Percentiles rank a stretch among this genome's conserved stretches.
These are phyloP conservation scores for Diaporthe sp. DNA, from an alignment of 2,329 filamentous ascomycete species.

Conservation along the genomic window DNA sequence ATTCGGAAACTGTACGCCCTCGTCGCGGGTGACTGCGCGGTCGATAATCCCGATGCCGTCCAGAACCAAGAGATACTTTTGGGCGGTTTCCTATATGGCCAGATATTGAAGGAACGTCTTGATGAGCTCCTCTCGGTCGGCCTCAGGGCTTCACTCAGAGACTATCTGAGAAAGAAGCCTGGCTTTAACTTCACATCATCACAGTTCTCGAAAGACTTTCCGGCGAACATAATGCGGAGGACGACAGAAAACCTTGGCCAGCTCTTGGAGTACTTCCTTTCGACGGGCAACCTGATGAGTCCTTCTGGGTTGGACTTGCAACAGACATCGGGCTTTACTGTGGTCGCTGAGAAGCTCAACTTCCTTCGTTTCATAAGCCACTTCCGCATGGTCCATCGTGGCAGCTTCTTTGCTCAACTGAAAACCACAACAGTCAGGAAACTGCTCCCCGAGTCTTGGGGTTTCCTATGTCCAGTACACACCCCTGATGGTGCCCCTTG, in stretches of 20 bases:
- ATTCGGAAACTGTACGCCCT: conserved; percentile 94
- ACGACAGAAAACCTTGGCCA: conserved; percentile 92
- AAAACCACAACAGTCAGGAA: conserved; percentile 98
- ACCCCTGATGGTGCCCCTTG: conserved; percentile 97
- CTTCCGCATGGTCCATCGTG: conserved; percentile 99
- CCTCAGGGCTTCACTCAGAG: conserved; percentile 67
- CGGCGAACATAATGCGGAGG: conserved; percentile 81
- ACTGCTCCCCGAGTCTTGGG: conserved; percentile 96
- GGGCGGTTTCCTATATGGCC: conserved; percentile 92
- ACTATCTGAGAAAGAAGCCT: conserved; percentile 69
- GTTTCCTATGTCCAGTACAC: conserved; percentile 96
- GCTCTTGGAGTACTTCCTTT: conserved; percentile 93
- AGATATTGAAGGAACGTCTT: conserved; percentile 94
- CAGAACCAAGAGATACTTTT: conserved; percentile 96
- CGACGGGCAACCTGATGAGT: conserved; percentile 93
- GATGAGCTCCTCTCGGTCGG: conserved; percentile 83
- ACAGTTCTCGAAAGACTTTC: conserved; percentile 85
- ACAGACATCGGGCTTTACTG: conserved; percentile 93
- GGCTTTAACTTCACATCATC: conserved; percentile 82
- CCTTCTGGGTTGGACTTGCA: conserved; percentile 94
- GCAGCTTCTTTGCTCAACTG: conserved; percentile 97
- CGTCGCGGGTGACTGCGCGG: conserved; percentile 90
- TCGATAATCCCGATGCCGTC: conserved; percentile 96
- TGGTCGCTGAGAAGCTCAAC: conserved; percentile 99
- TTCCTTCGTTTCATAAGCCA: conserved; percentile 98